These are phyloP conservation scores for Miscanthus sacchariflorus DNA, from an alignment of 202 grass and related monocot genomes.

Conservation along the genomic window DNA sequence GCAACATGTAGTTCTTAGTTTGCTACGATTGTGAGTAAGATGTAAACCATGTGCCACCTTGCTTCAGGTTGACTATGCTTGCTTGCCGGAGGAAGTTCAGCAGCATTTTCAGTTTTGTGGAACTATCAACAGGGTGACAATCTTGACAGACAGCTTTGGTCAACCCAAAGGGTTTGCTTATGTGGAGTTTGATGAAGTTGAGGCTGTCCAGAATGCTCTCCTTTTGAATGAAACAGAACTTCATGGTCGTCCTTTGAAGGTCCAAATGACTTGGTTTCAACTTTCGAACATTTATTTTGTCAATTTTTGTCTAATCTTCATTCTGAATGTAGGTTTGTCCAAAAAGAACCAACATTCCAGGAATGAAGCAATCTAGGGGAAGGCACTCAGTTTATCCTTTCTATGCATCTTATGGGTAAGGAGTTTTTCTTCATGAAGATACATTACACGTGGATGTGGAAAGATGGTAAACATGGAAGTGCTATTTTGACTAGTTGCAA, in stretches of 20 bases:
- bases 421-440: slow-evolving; percentile 26
- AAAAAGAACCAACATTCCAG: slow-evolving; percentile 77
- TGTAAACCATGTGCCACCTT: slow-evolving; percentile 6
- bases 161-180: slow-evolving; percentile 81
- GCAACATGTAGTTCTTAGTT: background rate
- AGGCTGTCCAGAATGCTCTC: slow-evolving; percentile 73
- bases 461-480: slow-evolving; percentile 2
- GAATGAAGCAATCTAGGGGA: slow-evolving; percentile 61
- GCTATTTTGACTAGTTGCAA: background rate
- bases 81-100: slow-evolving; percentile 68
- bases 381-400: slow-evolving; percentile 52
- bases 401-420: slow-evolving; percentile 64
- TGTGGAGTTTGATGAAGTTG: slow-evolving; percentile 71
- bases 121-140: slow-evolving; percentile 77
- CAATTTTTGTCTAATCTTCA: background rate
- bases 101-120: slow-evolving; percentile 80
- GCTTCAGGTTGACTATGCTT: slow-evolving; percentile 69
- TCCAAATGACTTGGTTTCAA: slow-evolving; percentile 26
- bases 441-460: slow-evolving; percentile 8
- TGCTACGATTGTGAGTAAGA: background rate
- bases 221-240: slow-evolving; percentile 65
- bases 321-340: slow-evolving; percentile 51
- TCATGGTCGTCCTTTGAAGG: slow-evolving; percentile 68
- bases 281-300: background rate
- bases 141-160: slow-evolving; percentile 64